phyloP scores from a whole-genome alignment of 2,329 filamentous ascomycete species.

The Neurospora sp. region DNA sequence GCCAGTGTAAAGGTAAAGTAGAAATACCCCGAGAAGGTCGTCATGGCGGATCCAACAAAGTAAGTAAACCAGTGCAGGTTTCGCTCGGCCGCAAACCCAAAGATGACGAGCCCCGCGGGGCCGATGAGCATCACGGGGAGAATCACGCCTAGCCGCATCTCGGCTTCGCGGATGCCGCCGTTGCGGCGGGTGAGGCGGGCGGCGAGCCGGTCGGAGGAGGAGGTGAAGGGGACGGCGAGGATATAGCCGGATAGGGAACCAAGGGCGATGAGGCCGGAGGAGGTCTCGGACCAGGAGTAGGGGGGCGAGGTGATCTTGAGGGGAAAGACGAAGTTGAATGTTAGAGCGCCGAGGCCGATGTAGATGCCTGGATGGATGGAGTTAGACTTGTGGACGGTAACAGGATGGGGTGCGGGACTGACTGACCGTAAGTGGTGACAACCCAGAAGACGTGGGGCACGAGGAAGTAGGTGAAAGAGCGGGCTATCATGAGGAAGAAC shows the following conservation, averaged over 20 bases:
- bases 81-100: conserved; percentile 25
- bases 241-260: conserved; percentile 23
- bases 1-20: conserved; percentile 46
- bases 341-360: conserved; percentile 34
- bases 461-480: conserved; percentile 33
- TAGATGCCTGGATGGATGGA: conserved; percentile 22
- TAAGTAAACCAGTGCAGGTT: conserved; percentile 31
- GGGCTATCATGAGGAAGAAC: conserved; percentile 32
- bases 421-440: conserved; percentile 26
- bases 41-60: conserved; percentile 35
- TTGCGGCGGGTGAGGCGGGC: conserved; percentile 28
- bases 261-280: conserved; percentile 33
- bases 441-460: conserved; percentile 37
- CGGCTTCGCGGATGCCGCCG: conserved; percentile 32
- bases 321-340: conserved; percentile 37
- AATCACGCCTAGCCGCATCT: conserved; percentile 31
- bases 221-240: conserved; percentile 33
- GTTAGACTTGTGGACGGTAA: conserved; percentile 8
- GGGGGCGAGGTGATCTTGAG: conserved; percentile 30
- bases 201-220: conserved; percentile 30
- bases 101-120: conserved; percentile 29
- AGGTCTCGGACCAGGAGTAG: conserved; percentile 31
- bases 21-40: conserved; percentile 37
- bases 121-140: conserved; percentile 25
- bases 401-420: too few relatives aligned